Percentiles rank a stretch among this genome's conserved stretches.
phyloP scores from a whole-genome alignment of 2,329 filamentous ascomycete species.

The Daldinia eschscholtzii region DNA sequence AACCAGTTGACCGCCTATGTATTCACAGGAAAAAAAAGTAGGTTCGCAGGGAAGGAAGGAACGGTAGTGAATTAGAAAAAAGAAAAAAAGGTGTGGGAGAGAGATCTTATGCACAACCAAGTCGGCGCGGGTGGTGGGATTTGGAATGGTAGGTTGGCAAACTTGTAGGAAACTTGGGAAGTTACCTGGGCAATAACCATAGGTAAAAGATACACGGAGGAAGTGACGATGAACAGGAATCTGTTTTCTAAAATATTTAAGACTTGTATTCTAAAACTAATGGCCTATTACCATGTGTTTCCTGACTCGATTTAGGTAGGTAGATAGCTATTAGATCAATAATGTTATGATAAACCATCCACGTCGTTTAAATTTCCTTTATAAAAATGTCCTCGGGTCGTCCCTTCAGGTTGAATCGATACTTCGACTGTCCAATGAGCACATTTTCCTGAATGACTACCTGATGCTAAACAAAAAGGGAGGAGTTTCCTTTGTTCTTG shows the following conservation, averaged over 20 bases:
- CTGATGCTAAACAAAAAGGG: not conserved
- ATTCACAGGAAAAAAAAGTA: not conserved
- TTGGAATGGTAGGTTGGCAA: not conserved
- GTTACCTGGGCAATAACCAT: not conserved
- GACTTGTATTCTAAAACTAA: not conserved
- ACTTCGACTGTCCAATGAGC: not conserved
- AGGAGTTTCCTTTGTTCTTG: not conserved
- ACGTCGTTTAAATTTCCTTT: not conserved
- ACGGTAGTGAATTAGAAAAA: not conserved
- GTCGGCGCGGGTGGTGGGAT: not conserved
- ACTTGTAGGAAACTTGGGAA: not conserved
- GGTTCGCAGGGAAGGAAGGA: not conserved
- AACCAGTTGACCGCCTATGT: not conserved
- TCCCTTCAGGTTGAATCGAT: not conserved
- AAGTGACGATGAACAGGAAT: not conserved
- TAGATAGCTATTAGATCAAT: not conserved
- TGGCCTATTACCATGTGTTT: not conserved
- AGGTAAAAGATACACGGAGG: not conserved
- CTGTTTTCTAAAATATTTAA: not conserved
- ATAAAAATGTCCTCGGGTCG: not conserved
- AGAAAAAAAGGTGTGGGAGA: not conserved
- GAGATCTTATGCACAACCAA: conserved; percentile 5
- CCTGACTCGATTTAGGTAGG: not conserved
- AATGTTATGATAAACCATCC: not conserved
- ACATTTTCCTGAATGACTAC: not conserved